Percentiles rank a stretch among this genome's conserved stretches.
Evolutionary conservation across 2,329 filamentous ascomycete genomes (phyloP).

Genomic region (Cladosporium sp.): DNA sequence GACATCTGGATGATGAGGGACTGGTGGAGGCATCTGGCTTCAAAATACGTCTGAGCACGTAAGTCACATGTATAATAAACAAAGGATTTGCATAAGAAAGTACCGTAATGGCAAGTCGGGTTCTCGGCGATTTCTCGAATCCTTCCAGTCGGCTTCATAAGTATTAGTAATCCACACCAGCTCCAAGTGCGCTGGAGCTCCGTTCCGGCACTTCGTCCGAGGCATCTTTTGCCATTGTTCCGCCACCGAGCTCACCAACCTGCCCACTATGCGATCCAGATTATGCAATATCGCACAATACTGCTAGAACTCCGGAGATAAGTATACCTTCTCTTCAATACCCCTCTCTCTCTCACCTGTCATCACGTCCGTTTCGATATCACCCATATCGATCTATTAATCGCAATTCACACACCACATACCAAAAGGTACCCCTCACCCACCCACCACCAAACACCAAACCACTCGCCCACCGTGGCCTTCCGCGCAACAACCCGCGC

Average conservation of each 20-base stretch:
- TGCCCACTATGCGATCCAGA: neutral
- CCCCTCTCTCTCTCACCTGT: neutral
- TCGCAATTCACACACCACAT: neutral
- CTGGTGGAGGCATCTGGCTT: slow-evolving; percentile 39
- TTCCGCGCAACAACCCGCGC: slow-evolving; percentile 27
- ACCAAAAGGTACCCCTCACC: neutral
- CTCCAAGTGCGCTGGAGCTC: neutral
- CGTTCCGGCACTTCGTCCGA: slow-evolving; percentile 8
- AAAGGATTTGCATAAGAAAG: neutral
- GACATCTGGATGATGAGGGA: slow-evolving; percentile 49
- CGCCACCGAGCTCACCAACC: slow-evolving; percentile 2
- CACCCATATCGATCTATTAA: neutral
- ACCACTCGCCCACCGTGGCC: slow-evolving; percentile 17
- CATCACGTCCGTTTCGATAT: neutral
- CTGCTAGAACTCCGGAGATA: neutral
- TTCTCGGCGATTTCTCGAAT: neutral
- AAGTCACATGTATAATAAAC: too few species aligned
- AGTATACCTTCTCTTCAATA: neutral
- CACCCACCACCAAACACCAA: neutral
- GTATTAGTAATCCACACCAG: neutral
- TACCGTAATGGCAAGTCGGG: neutral
- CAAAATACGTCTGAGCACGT: neutral
- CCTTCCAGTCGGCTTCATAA: neutral
- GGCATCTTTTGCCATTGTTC: neutral
- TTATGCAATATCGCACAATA: slow-evolving; percentile 7